phyloP scores from a whole-genome alignment of 1,139 yeast species.

The Blastobotrys elegans region DNA sequence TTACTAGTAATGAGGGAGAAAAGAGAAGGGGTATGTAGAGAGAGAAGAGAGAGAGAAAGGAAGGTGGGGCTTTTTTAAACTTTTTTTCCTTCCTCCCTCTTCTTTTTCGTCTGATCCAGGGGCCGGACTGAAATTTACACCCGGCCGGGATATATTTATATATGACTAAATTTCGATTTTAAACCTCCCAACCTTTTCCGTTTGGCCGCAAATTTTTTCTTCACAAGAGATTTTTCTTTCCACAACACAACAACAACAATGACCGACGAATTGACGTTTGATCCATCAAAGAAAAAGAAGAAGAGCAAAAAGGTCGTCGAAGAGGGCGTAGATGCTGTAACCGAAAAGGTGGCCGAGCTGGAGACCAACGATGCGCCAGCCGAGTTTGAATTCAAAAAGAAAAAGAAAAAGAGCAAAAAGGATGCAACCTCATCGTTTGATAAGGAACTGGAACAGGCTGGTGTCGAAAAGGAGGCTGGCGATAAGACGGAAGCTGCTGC shows the following conservation, averaged over 20 bases:
- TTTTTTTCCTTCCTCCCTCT: neutral
- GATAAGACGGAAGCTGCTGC: conserved; percentile 19
- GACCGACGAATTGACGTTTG: conserved; percentile 13
- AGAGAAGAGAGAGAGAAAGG: neutral
- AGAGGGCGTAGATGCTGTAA: conserved; percentile 35
- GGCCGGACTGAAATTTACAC: neutral
- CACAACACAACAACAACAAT: conserved; percentile 3
- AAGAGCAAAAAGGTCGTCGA: conserved; percentile 65
- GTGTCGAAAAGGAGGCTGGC: conserved; percentile 40
- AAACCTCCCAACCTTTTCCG: neutral
- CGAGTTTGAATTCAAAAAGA: conserved; percentile 62
- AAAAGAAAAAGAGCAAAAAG: conserved; percentile 78
- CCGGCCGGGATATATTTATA: neutral
- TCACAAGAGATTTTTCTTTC: neutral
- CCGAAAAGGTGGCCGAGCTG: conserved; percentile 44
- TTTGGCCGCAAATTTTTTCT: neutral
- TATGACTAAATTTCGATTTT: neutral
- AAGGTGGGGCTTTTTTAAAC: neutral
- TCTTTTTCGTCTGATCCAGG: too few species aligned
- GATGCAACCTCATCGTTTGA: conserved; percentile 74
- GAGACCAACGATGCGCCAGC: conserved; percentile 37
- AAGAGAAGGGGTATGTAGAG: too few species aligned
- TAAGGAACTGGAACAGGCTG: conserved; percentile 85
- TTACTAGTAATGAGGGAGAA: neutral
- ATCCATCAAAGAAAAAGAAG: conserved; percentile 45